Base-by-base conservation (phyloP, 768 basidiomycete genomes). In the Tricholoma saponaceum region DNA sequence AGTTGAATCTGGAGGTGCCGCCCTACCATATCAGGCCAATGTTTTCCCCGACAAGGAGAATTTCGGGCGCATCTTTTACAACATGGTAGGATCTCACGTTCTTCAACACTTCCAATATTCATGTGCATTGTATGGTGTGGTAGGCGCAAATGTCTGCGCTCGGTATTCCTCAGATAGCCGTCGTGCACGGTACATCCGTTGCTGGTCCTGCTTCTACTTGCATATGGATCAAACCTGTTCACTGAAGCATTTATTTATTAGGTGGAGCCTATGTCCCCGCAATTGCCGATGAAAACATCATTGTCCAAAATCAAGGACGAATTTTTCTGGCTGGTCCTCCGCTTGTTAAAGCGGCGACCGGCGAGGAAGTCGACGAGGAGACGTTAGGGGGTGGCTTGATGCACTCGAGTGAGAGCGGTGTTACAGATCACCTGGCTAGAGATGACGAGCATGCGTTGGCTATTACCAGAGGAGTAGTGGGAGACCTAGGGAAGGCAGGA, bases 241-340 rank as follows among this genome's bases (percentile, higher is more conserved):
- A 51, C 5, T 59, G 46, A 43, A 49, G 22, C 57, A 57, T 41
- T 49, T 58, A 55, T 63, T 16, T 30, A 51, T 16, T 46, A 88
- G 89, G 90, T 56, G 94, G 94, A 57, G 94, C 94, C 39, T 95
- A 94, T 72, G 92, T 96, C 43, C 94, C 95, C 25, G 95, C 95
- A 2, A 96, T 98, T 92, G 92, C 94, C 1, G 95, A 98, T 67
- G 92, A 95, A 72, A 95, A 92, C 61, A 81, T 93, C 64, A 95
- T 93, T 60, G 91, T 93, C 30, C 84, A 86, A 58, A 89, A 95
- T 58, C 94, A 96, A 74, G 95, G 95, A 0, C 88, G 83, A 16
- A 97, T 98, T 62, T 97, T 97, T 76, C 81, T 98, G 16, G 95
- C 95, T 13, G 95, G 95, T 0, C 95, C 95, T 10, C 95, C 95